A percentile compares a stretch with the other conserved stretches of the same genome.
Conservation (phyloP, 169 alveolate species). For the Plasmodium cynomolgi region DNA sequence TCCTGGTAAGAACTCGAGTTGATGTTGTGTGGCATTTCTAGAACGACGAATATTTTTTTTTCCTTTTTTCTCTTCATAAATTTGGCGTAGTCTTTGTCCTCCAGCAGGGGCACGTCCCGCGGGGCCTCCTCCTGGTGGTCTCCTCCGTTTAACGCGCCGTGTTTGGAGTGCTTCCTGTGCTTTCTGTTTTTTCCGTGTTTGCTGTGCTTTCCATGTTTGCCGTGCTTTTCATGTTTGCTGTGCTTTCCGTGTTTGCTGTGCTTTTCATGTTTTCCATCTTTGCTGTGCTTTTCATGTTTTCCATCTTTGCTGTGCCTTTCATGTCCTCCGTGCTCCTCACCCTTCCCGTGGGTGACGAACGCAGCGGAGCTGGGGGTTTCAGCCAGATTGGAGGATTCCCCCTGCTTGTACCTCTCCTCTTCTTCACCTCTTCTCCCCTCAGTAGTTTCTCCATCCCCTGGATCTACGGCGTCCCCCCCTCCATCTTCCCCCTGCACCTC, state of each 20-base stretch:
- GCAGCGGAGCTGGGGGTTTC: neutral
- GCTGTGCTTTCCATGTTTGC: neutral
- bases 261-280: neutral
- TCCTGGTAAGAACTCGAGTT: constrained; percentile 32
- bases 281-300: neutral
- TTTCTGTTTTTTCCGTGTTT: neutral
- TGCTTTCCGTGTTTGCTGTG: neutral
- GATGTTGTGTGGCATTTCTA: constrained; percentile 63
- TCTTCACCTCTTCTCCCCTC: neutral
- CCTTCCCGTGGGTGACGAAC: neutral
- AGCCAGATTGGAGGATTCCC: neutral
- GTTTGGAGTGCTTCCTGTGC: neutral
- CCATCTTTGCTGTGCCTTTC: neutral
- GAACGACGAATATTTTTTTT: constrained; percentile 25
- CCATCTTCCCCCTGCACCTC: neutral
- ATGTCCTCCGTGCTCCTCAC: neutral
- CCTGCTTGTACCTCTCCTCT: neutral
- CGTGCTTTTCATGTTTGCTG: neutral
- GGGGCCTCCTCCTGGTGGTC: neutral
- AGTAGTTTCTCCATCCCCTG: neutral
- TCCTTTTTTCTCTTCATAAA: constrained; percentile 29
- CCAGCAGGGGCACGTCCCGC: constrained; percentile 2
- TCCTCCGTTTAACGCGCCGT: neutral
- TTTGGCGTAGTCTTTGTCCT: constrained; percentile 31
- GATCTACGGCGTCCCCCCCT: neutral